These are phyloP conservation scores for Pistacia vera DNA, from an alignment of 345 rosid genomes.

Conservation along the genomic window DNA sequence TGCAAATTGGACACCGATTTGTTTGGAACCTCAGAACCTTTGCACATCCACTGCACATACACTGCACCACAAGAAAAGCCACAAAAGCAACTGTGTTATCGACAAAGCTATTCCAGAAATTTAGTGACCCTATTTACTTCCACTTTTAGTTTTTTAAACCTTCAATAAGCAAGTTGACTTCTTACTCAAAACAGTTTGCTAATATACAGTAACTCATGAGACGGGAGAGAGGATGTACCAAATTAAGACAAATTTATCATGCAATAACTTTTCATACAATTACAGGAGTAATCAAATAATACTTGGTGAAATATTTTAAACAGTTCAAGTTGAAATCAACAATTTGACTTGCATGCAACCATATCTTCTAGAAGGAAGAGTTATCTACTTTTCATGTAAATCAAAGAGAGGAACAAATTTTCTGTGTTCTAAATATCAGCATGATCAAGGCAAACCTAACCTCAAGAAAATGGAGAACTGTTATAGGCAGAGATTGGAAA, in stretches of 20 bases:
- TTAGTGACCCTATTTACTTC: background rate
- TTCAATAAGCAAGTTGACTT: background rate
- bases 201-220: background rate
- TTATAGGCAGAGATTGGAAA: background rate
- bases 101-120: background rate
- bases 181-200: background rate
- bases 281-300: background rate
- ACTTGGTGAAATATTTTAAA: background rate
- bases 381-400: background rate
- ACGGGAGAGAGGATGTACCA: background rate
- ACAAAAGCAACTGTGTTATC: background rate
- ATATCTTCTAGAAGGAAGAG: background rate
- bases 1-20: constrained; percentile 87
- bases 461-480: background rate
- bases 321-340: background rate
- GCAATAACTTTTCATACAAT: background rate
- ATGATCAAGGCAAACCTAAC: background rate
- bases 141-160: too few relatives aligned
- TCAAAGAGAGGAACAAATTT: background rate
- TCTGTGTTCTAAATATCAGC: background rate
- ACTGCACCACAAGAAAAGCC: constrained; percentile 45
- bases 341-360: background rate
- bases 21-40: constrained; percentile 91
- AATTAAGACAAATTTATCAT: background rate
- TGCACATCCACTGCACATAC: constrained; percentile 97